Conservation (phyloP, 306 rosid genomes). For the Sophora flavescens region DNA sequence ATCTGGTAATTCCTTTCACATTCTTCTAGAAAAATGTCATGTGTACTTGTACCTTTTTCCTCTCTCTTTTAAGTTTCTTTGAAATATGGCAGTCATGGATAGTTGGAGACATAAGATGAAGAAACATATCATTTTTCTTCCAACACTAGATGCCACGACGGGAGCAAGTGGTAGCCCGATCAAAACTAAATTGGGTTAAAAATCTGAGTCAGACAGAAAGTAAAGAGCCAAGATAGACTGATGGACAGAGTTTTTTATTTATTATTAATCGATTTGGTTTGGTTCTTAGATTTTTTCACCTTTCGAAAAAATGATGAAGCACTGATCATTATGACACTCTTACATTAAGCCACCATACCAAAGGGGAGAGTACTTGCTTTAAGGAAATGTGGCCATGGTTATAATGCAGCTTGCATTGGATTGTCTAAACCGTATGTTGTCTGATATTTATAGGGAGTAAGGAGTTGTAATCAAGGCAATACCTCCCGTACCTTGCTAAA, state of each 20-base stretch:
- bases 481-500: background rate
- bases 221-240: slow-evolving; percentile 1
- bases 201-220: slow-evolving; percentile 17
- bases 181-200: slow-evolving; percentile 3
- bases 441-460: slow-evolving; percentile 7
- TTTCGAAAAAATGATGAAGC: slow-evolving; percentile 27
- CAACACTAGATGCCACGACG: background rate
- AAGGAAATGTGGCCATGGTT: background rate
- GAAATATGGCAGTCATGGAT: slow-evolving; percentile 3
- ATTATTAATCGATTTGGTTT: background rate
- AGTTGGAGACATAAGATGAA: slow-evolving; percentile 22
- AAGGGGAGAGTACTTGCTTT: no score
- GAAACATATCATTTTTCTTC: slow-evolving; percentile 11
- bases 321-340: background rate
- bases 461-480: background rate
- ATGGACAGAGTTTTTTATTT: slow-evolving; percentile 3
- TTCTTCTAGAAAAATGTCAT: slow-evolving; percentile 13
- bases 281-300: background rate
- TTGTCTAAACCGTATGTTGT: background rate
- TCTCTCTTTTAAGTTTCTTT: background rate
- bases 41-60: background rate
- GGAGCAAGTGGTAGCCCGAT: slow-evolving; percentile 14
- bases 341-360: background rate
- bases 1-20: slow-evolving; percentile 53
- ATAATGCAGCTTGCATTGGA: background rate